Conservation (phyloP, 2,329 filamentous ascomycete species). For the Huntiella abstrusa region DNA sequence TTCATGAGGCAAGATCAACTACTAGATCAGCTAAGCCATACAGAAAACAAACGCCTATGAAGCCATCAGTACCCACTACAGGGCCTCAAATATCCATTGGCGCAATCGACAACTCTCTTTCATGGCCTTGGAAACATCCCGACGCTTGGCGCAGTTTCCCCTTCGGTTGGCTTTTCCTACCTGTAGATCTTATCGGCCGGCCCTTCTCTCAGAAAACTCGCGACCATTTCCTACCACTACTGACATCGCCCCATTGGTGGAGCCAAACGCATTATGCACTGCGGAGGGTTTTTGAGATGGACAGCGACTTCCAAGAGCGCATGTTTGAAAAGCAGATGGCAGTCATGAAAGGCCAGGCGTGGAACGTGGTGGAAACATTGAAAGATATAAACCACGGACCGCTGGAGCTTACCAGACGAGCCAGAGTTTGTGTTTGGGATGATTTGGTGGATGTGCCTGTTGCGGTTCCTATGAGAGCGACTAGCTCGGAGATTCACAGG, state of each 20-base stretch:
- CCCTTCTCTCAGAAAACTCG: slow-evolving; percentile 89
- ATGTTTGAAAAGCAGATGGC: slow-evolving; percentile 99
- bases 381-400: slow-evolving; percentile 87
- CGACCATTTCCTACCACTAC: slow-evolving; percentile 84
- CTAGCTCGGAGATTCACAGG: slow-evolving; percentile 67
- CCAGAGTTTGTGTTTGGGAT: slow-evolving; percentile 93
- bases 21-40: slow-evolving; percentile 44
- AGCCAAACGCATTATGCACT: slow-evolving; percentile 77
- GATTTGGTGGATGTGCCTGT: slow-evolving; percentile 92
- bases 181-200: slow-evolving; percentile 85
- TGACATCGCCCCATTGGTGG: slow-evolving; percentile 96
- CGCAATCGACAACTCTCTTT: slow-evolving; percentile 93
- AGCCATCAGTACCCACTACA: slow-evolving; percentile 31
- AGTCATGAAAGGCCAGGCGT: slow-evolving; percentile 97
- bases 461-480: slow-evolving; percentile 70
- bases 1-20: slow-evolving; percentile 22
- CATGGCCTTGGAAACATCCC: slow-evolving; percentile 98
- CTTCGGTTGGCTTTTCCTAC: slow-evolving; percentile 95
- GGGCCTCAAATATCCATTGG: slow-evolving; percentile 56
- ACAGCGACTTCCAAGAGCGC: slow-evolving; percentile 90
- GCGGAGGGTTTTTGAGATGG: slow-evolving; percentile 72
- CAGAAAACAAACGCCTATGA: slow-evolving; percentile 66
- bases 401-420: slow-evolving; percentile 73
- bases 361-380: slow-evolving; percentile 96
- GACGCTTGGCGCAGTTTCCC: slow-evolving; percentile 85